Base-by-base conservation (phyloP, 805 yeast species). In the Groenewaldozyma tartarivorans region DNA sequence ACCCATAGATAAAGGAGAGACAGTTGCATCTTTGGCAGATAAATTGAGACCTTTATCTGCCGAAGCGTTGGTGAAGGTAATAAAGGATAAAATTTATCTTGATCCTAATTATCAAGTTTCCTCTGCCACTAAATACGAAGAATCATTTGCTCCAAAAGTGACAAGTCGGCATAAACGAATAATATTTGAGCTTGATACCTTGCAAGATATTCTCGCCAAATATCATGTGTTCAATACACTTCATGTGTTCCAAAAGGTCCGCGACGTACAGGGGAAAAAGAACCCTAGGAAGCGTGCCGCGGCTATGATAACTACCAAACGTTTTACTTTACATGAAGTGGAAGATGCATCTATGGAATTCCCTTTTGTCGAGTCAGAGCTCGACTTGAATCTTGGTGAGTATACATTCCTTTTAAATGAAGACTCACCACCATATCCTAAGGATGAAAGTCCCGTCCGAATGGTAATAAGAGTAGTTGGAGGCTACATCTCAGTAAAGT, bases 1-100 rank as follows among this genome's bases (percentile, higher is more conserved):
- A 0, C 49, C 54, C 0, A 65, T 84, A 1, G 40, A 39, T 0
- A 55, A 55, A 3, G 48, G 56, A 6, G 83, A 77, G 24, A 73
- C 75, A 7, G 60, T 68, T 2, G 43, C 36, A 0, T 47, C 71
- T 0, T 57, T 88, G 17, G 64, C 71, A 35, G 62, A 64, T 1
- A 69, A 64, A 38, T 62, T 88, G 16, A 85, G 85, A 0, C 48
- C 39, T 0, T 50, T 64, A 2, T 96, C 96, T 1, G 86, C 86
- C 0, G 57, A 67, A 0, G 57, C 82, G 16, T 62, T 90, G 9
- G 58, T 56, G 0, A 45, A 68, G 0, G 74, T 74, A 0, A 46
- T 87, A 0, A 48, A 50, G 1, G 43, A 63, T 1, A 53, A 60
- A 1, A 32, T 59, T 2, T 68, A 29, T 52, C 58, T 36, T 3